Evolutionary conservation across 805 yeast genomes (phyloP).

Genomic region (Hanseniaspora guilliermondii): DNA sequence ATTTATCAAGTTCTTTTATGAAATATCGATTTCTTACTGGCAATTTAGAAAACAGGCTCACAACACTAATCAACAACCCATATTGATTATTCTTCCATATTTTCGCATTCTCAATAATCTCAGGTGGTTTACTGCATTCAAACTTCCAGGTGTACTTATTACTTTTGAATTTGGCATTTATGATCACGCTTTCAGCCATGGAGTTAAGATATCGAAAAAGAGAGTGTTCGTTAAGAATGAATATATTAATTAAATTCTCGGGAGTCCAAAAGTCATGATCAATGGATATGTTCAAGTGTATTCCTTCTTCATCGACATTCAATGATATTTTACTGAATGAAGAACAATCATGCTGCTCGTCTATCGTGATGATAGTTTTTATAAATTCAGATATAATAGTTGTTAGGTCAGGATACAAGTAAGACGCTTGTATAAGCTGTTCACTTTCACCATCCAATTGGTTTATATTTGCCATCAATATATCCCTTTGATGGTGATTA

Average conservation of each 20-base stretch:
- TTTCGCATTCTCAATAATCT: not conserved
- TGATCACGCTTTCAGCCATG: not conserved
- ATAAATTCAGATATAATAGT: not conserved
- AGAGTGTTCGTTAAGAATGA: not conserved
- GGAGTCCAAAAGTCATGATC: not conserved
- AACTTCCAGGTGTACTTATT: not conserved
- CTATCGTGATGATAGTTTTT: not conserved
- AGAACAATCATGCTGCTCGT: not conserved
- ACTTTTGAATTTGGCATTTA: not conserved
- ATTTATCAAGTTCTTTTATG: constrained; percentile 17
- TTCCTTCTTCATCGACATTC: not conserved
- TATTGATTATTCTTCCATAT: not conserved
- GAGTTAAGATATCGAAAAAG: not conserved
- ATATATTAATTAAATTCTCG: not conserved
- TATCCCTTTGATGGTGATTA: not conserved
- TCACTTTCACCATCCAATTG: not conserved
- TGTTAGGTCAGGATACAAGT: not conserved
- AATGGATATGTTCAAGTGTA: not conserved
- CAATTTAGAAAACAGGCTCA: constrained; percentile 32
- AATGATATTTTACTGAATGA: not conserved
- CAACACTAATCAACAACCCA: constrained; percentile 33
- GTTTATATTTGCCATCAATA: not conserved
- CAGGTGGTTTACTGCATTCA: not conserved
- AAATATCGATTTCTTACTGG: constrained; percentile 34
- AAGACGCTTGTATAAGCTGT: not conserved